Evolutionary conservation across 441 rosid genomes (phyloP), one percentile per base, ranked within the genome.

Genomic region (Bruguiera hainesii): DNA sequence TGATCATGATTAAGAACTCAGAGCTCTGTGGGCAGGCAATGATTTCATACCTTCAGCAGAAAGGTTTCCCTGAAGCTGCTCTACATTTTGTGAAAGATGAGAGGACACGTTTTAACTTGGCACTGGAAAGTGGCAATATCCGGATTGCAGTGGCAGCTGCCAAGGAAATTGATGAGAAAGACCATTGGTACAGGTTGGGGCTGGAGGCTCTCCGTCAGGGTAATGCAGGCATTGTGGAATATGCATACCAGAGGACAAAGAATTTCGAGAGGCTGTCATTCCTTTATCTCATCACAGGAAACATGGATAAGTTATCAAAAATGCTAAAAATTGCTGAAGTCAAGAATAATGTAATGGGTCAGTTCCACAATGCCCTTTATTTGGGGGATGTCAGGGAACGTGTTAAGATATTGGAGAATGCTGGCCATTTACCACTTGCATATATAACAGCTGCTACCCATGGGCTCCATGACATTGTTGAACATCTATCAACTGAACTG

Each of bases 261-360:
- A 49, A 49, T 49, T 49, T 49, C 0, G 53, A 18, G 53, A 49
- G 53, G 20, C 20, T 49, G 52, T 88, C 94, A 16, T 88, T 88
- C 73, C 91, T 88, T 7, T 88, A 86, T 78, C 89, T 86, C 66
- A 68, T 86, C 31, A 86, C 86, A 39, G 94, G 94, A 7, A 88
- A 86, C 59, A 59, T 74, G 72, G 93, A 86, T 29, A 88, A 88
- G 79, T 75, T 88, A 69, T 70, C 86, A 52, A 86, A 88, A 71
- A 75, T 88, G 85, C 79, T 88, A 77, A 88, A 86, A 82, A 88
- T 88, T 80, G 89, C 89, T 15, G 91, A 88, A 78, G 91, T 88
- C 68, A 88, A 88, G 83, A 86, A 86, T 67, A 85, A 86, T 63
- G 87, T 84, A 13, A 86, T 88, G 94, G 91, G 89, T 67, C 91